Evolutionary conservation across 1,284 basidiomycete genomes (phyloP).

Genomic region (Fomitopsis palustris): DNA sequence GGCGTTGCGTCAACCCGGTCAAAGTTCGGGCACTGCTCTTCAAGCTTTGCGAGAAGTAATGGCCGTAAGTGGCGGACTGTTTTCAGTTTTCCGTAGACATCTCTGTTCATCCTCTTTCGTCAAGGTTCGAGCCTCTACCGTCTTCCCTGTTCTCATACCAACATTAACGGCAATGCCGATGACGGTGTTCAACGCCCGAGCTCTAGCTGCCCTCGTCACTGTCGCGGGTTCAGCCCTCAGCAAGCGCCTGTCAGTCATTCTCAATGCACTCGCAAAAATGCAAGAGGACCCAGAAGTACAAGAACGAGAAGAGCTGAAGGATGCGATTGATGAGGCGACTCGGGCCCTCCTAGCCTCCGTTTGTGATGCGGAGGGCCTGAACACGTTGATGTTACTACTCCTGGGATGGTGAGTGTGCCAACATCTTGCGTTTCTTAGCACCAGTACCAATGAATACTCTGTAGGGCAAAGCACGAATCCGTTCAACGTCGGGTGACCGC

Average conservation of each 20-base stretch:
- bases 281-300: constrained; percentile 56
- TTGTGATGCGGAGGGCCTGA: constrained; percentile 81
- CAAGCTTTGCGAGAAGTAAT: constrained; percentile 93
- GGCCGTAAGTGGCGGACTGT: constrained; percentile 56
- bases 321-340: constrained; percentile 77
- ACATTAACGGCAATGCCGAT: constrained; percentile 90
- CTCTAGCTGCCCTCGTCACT: constrained; percentile 85
- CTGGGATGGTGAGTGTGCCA: constrained; percentile 71
- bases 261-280: constrained; percentile 74
- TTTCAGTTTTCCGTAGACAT: background rate
- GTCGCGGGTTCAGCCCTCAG: constrained; percentile 92
- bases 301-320: constrained; percentile 64
- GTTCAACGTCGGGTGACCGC: constrained; percentile 75
- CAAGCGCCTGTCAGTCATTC: constrained; percentile 73
- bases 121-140: constrained; percentile 85
- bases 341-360: constrained; percentile 75
- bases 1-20: constrained; percentile 88
- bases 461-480: constrained; percentile 75
- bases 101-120: background rate
- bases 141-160: constrained; percentile 98
- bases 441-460: constrained; percentile 7
- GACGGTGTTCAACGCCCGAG: constrained; percentile 94
- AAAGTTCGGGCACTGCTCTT: constrained; percentile 92
- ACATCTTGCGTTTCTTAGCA: background rate
- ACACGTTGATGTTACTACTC: constrained; percentile 86